These are phyloP conservation scores for Epichloe aotearoae DNA, from an alignment of 2,329 filamentous ascomycete genomes.

Conservation along the genomic window DNA sequence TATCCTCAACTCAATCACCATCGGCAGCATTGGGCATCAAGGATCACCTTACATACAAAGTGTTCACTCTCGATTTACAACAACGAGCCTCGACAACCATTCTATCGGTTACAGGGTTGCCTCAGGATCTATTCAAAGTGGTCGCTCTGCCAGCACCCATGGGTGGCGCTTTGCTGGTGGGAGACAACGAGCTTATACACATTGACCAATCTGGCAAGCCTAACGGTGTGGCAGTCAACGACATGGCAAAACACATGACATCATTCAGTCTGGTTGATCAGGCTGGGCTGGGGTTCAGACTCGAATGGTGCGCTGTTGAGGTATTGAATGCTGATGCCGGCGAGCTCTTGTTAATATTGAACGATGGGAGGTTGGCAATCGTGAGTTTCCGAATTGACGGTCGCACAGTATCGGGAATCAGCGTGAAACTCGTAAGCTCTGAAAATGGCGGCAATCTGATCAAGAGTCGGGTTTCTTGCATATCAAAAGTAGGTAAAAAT, in stretches of 20 bases:
- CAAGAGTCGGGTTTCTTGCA: constrained; percentile 51
- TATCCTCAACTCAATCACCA: constrained; percentile 62
- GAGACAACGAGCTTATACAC: constrained; percentile 83
- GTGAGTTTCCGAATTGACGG: constrained; percentile 81
- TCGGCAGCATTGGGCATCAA: constrained; percentile 72
- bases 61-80: constrained; percentile 89
- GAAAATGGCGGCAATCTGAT: constrained; percentile 53
- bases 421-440: constrained; percentile 49
- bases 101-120: constrained; percentile 70
- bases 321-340: constrained; percentile 62
- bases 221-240: constrained; percentile 84
- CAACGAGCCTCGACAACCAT: constrained; percentile 89
- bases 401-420: constrained; percentile 76
- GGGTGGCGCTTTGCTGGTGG: constrained; percentile 76
- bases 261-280: constrained; percentile 80
- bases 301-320: constrained; percentile 73
- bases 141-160: constrained; percentile 74
- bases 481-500: constrained; percentile 53
- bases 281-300: constrained; percentile 60
- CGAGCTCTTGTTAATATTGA: constrained; percentile 72
- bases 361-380: constrained; percentile 60
- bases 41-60: constrained; percentile 79
- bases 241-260: constrained; percentile 72
- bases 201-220: constrained; percentile 92
- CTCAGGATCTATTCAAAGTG: constrained; percentile 75